Evolutionary conservation across 2,329 filamentous ascomycete species (phyloP).

Genomic region (Beauveria asiatica): DNA sequence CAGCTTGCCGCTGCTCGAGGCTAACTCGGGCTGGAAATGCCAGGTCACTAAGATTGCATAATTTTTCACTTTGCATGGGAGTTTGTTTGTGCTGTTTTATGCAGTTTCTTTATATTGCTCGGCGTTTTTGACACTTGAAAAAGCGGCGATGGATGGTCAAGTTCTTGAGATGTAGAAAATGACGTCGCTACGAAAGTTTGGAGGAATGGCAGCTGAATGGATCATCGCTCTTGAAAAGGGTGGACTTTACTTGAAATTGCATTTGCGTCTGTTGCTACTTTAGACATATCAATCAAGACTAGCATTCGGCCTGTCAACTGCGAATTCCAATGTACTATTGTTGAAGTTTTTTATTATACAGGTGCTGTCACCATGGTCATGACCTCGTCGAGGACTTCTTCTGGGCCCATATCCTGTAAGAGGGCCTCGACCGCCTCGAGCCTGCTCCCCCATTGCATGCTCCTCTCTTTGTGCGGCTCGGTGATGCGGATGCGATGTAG

Average conservation of each 20-base stretch:
- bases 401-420: slow-evolving; percentile 52
- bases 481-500: slow-evolving; percentile 72
- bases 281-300: slow-evolving; percentile 7
- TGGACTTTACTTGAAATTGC: background rate
- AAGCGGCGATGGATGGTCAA: background rate
- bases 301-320: background rate
- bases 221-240: background rate
- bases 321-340: background rate
- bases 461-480: slow-evolving; percentile 64
- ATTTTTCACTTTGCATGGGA: slow-evolving; percentile 8
- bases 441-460: slow-evolving; percentile 88
- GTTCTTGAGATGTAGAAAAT: background rate
- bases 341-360: slow-evolving; percentile 15
- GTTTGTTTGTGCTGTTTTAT: slow-evolving; percentile 6
- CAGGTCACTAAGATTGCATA: slow-evolving; percentile 64
- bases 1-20: slow-evolving; percentile 74
- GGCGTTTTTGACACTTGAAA: slow-evolving; percentile 1
- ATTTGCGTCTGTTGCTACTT: background rate
- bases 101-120: background rate
- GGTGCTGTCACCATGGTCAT: slow-evolving; percentile 49
- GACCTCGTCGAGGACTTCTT: slow-evolving; percentile 58
- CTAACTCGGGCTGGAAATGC: slow-evolving; percentile 84
- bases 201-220: background rate
- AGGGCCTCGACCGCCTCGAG: slow-evolving; percentile 57
- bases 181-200: background rate